Base-by-base conservation (phyloP, 2,329 filamentous ascomycete genomes). In the Teratosphaeria gauchensis region DNA sequence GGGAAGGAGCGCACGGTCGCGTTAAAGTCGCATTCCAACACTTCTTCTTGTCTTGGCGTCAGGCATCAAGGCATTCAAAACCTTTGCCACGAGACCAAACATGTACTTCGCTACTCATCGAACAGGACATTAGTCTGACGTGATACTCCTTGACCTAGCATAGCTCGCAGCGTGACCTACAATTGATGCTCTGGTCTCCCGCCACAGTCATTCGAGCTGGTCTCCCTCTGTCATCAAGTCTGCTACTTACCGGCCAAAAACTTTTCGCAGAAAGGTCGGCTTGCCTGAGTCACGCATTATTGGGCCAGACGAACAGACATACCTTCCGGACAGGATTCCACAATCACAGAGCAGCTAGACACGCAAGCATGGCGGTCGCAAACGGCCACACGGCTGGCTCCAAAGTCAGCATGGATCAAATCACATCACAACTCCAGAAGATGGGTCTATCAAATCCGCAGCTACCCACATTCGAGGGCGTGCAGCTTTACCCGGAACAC, bases 401-500 rank as follows among this genome's bases (percentile, higher is more conserved):
- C 12, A 51, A 24, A 16, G 12, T 58, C 31, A 58, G 63, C 57
- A 48, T 68, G 32, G 57, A 64, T 19, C 61, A 67, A 46, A 65
- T 72, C 58, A 68, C 66, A 19, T 63, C 68, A 32, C 64, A 70
- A 56, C 63, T 72, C 12, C 58, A 69, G 54, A 62, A 64, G 16
- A 32, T 71, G 9, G 69, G 69, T 51, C 59, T 72, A 5, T 66
- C 66, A 11, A 62, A 66, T 9, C 16, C 54, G n/a, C 54, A 14
- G 16, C 56, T 67, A 9, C 65, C 69, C n/a, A 59, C 59, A 30
- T 64, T 65, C 24, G 30, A 65, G 32, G 66, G 67, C 51, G 63
- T 71, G 6, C 62, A 61, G 38, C 64, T 72, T 11, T 77, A 86
- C 69, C 88, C 88, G 58, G 80, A 86, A 32, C 76, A 82, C 66